Percentiles rank a stretch among this genome's conserved stretches.
Evolutionary conservation across 257 asterid species (phyloP).

Genomic region (Plantago elongata): DNA sequence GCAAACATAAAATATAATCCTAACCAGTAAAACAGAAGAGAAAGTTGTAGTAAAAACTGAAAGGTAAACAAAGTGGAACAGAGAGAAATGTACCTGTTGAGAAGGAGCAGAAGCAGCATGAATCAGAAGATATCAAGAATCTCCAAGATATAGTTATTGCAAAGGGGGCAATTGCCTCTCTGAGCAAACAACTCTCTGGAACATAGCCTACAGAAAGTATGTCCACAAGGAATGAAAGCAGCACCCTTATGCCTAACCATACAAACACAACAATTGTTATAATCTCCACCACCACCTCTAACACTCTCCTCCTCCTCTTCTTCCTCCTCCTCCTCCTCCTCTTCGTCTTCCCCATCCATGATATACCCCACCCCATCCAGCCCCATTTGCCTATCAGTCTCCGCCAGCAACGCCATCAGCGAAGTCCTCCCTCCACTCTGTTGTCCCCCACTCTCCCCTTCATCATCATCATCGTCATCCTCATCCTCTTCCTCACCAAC

Average conservation of each 20-base stretch:
- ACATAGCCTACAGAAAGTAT: conserved; percentile 79
- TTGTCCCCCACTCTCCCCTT: conserved; percentile 2
- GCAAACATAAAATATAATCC: no score
- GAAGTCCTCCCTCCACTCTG: conserved; percentile 50
- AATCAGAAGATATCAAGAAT: conserved; percentile 77
- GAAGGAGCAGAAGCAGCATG: not conserved
- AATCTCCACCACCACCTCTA: conserved; percentile 18
- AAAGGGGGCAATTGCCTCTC: conserved; percentile 83
- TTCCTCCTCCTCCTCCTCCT: conserved; percentile 5
- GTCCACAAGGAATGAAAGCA: conserved; percentile 78
- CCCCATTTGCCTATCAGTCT: conserved; percentile 55
- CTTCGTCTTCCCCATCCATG: conserved; percentile 41
- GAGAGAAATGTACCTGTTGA: not conserved
- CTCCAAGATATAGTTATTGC: conserved; percentile 77
- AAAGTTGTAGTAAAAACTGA: not conserved
- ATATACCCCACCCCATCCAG: conserved; percentile 39
- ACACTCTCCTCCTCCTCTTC: conserved; percentile 42
- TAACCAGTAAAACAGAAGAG: no score
- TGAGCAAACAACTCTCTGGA: conserved; percentile 80
- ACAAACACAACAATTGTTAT: conserved; percentile 57
- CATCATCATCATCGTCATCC: conserved; percentile 18
- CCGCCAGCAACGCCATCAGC: conserved; percentile 70
- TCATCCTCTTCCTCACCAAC: conserved; percentile 11
- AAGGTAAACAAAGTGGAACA: not conserved
- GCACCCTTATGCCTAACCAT: conserved; percentile 80